Evolutionary conservation across 371 early-diverging fungal species (phyloP).

Genomic region (Mortierella sp.): DNA sequence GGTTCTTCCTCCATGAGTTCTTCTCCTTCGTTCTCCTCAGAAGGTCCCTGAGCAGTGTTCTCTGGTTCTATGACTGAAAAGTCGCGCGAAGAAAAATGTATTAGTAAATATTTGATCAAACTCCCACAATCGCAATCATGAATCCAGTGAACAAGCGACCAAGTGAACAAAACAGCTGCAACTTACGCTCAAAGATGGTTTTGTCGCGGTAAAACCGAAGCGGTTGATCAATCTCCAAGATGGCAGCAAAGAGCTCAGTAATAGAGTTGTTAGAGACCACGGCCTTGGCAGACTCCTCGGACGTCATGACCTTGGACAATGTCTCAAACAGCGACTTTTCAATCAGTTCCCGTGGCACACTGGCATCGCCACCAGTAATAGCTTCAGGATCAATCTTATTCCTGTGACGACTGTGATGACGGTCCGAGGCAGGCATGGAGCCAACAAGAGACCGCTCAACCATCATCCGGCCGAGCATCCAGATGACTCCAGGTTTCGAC

Average conservation of each 20-base stretch:
- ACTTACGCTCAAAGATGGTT: conserved; percentile 21
- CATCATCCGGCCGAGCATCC: conserved; percentile 45
- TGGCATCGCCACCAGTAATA: background rate
- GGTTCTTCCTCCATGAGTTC: background rate
- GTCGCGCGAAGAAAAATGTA: background rate
- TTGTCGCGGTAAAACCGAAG: conserved; percentile 26
- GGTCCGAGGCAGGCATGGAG: background rate
- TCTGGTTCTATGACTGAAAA: background rate
- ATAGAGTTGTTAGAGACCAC: conserved; percentile 45
- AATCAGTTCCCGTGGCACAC: background rate
- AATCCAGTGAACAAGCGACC: background rate
- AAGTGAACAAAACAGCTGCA: background rate
- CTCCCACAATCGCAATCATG: too few species aligned
- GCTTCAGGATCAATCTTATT: background rate
- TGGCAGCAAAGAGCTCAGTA: conserved; percentile 44
- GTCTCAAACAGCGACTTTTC: conserved; percentile 29
- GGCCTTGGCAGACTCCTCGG: conserved; percentile 26
- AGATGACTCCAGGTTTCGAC: conserved; percentile 35
- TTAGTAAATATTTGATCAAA: background rate
- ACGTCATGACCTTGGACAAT: conserved; percentile 20
- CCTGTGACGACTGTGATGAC: background rate
- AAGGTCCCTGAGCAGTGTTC: background rate
- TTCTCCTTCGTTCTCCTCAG: background rate
- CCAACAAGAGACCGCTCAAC: conserved; percentile 40
- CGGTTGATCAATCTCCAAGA: conserved; percentile 31